Percentiles rank a stretch among this genome's conserved stretches.
Evolutionary conservation across 1,139 yeast genomes (phyloP).

Genomic region (Diutina sp.): DNA sequence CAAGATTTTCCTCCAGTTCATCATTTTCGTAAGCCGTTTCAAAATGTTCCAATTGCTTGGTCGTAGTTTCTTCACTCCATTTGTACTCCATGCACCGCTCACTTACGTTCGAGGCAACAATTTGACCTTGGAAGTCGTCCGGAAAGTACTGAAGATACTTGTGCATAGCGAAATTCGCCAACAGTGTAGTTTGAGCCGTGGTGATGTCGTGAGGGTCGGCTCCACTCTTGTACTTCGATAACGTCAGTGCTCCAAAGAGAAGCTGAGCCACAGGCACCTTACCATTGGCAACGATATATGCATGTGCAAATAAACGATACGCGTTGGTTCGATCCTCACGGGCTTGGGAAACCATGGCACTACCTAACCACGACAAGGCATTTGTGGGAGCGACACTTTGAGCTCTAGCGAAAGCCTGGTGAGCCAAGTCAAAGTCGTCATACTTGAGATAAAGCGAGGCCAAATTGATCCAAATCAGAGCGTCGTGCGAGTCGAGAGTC

Average conservation of each 20-base stretch:
- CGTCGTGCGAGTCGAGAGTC: slow-evolving; percentile 55
- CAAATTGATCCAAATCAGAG: slow-evolving; percentile 66
- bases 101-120: slow-evolving; percentile 41
- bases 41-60: slow-evolving; percentile 10
- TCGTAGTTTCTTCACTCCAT: slow-evolving; percentile 36
- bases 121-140: slow-evolving; percentile 46
- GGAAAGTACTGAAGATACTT: slow-evolving; percentile 63
- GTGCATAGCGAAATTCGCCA: slow-evolving; percentile 61
- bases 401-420: slow-evolving; percentile 59
- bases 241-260: slow-evolving; percentile 47
- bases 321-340: slow-evolving; percentile 44
- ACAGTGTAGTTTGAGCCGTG: slow-evolving; percentile 50
- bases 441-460: slow-evolving; percentile 63
- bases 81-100: slow-evolving; percentile 62
- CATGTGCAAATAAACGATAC: slow-evolving; percentile 55
- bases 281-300: slow-evolving; percentile 67
- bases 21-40: slow-evolving; percentile 32
- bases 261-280: slow-evolving; percentile 58
- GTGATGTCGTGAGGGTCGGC: slow-evolving; percentile 40
- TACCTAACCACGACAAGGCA: slow-evolving; percentile 77
- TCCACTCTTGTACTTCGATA: slow-evolving; percentile 25
- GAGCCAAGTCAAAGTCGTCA: slow-evolving; percentile 63
- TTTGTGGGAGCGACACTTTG: slow-evolving; percentile 75
- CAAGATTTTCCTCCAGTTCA: slow-evolving; percentile 35
- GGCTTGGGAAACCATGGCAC: slow-evolving; percentile 56